These are phyloP conservation scores for Blastomyces emzantsi DNA, from an alignment of 2,329 filamentous ascomycete genomes.

Conservation along the genomic window DNA sequence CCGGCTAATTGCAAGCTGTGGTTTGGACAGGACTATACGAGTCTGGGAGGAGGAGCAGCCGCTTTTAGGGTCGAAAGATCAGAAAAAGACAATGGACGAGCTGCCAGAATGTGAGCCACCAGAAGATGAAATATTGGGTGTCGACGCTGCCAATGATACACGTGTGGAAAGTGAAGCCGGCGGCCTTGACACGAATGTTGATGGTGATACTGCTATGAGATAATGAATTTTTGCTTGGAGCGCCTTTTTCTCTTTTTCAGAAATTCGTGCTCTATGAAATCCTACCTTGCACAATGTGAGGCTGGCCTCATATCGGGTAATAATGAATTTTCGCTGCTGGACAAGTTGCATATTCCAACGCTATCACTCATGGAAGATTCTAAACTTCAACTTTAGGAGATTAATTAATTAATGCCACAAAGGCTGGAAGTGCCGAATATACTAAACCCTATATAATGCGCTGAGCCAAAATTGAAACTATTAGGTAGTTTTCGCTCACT, in stretches of 20 bases:
- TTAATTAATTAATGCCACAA: background rate
- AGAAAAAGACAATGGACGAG: background rate
- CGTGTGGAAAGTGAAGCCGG: background rate
- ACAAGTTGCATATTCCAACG: background rate
- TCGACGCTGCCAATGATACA: background rate
- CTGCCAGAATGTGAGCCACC: background rate
- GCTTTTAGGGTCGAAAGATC: conserved; percentile 10
- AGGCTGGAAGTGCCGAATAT: background rate
- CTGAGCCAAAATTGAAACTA: background rate
- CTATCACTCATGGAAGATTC: background rate
- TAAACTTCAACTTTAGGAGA: background rate
- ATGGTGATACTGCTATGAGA: conserved; percentile 12
- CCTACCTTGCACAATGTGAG: background rate
- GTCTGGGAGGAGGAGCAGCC: conserved; percentile 47
- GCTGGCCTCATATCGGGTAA: background rate
- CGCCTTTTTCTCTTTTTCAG: background rate
- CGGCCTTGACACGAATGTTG: conserved; percentile 6
- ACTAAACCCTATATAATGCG: background rate
- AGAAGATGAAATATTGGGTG: background rate
- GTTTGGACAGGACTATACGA: conserved; percentile 52
- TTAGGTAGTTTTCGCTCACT: background rate
- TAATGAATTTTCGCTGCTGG: background rate
- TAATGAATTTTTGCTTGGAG: conserved; percentile 3
- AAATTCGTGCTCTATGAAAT: background rate
- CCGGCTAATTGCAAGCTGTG: conserved; percentile 51